These are phyloP conservation scores for Cymodocea nodosa DNA, from an alignment of 116 monocot species.

Conservation along the genomic window DNA sequence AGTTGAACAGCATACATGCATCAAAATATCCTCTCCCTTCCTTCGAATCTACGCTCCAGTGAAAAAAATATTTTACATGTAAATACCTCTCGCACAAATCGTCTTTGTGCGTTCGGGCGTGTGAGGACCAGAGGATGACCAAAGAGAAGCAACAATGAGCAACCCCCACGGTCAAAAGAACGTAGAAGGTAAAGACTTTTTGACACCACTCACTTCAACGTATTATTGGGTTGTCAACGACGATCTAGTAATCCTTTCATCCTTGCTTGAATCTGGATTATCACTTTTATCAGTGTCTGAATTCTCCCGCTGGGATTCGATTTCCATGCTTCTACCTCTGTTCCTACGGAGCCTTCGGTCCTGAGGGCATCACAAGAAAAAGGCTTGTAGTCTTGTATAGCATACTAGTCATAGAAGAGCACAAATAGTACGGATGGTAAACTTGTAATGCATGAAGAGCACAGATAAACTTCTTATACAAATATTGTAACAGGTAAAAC, in stretches of 20 bases:
- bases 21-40: too few relatives aligned
- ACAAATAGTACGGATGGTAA: not conserved
- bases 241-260: slow-evolving; percentile 2
- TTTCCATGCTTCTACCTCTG: slow-evolving; percentile 14
- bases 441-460: too few relatives aligned
- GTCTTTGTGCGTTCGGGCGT: not conserved
- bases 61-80: too few relatives aligned
- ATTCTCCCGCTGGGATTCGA: slow-evolving; percentile 22
- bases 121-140: not conserved
- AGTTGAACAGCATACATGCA: too few relatives aligned
- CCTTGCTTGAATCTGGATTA: slow-evolving; percentile 25
- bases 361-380: slow-evolving; percentile 4
- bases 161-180: slow-evolving; percentile 5
- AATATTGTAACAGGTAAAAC: too few relatives aligned
- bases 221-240: slow-evolving; percentile 1
- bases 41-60: too few relatives aligned
- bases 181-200: not conserved
- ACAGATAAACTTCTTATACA: too few relatives aligned
- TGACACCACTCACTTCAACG: not conserved
- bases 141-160: not conserved
- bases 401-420: too few relatives aligned
- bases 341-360: slow-evolving; percentile 23
- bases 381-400: too few relatives aligned
- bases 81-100: too few relatives aligned
- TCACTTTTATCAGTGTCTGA: slow-evolving; percentile 39